Base-by-base conservation (phyloP, 2,329 filamentous ascomycete genomes). In the Neofusicoccum parvum region DNA sequence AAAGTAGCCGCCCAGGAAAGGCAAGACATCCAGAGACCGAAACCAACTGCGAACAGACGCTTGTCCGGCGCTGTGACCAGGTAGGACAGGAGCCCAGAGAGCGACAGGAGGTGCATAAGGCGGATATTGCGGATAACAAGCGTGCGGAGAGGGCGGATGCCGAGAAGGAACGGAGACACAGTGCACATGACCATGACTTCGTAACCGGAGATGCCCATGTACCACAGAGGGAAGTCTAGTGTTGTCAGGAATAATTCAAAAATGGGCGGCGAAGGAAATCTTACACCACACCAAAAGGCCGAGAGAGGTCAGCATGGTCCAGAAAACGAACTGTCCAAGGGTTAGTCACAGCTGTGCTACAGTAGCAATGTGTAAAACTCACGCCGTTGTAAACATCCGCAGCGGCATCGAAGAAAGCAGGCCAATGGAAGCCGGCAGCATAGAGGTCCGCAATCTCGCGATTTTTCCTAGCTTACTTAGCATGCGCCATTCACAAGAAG, bases 151-250 rank as follows among this genome's bases (percentile, higher is more conserved):
- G 88, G 82, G 53, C 84, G 85, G 68, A 93, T 89, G 23, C 85
- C 88, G 49, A 99, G 87, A 20, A 98, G 78, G 45, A 94, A 83
- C 0, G 95, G 95, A 4, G 94, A 91, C 60, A 94, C 78, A 3
- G 92, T 94, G 58, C 86, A 87, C 88, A 98, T 90, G 73, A 99
- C 89, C 70, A 96, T 84, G 49, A 89, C 90, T 80, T 99, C 95
- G 75, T 95, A 99, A 68, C 95, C 95, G 3, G 94, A 98, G 67
- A 99, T 96, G 34, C 95, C 95, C 95, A 99, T 99, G 77, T 97
- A 88, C 95, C 95, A 99, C 11, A 99, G 86, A 14, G 95, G 95
- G 76, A 99, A 99, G 79, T 96, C 90, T 92, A 68, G 2, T 2
- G 41, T 15, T 56, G 75, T 72, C 36, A 64, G 48, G 9, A 15